Evolutionary conservation across 1,284 basidiomycete genomes (phyloP).

Genomic region (Phlebopus sp.): DNA sequence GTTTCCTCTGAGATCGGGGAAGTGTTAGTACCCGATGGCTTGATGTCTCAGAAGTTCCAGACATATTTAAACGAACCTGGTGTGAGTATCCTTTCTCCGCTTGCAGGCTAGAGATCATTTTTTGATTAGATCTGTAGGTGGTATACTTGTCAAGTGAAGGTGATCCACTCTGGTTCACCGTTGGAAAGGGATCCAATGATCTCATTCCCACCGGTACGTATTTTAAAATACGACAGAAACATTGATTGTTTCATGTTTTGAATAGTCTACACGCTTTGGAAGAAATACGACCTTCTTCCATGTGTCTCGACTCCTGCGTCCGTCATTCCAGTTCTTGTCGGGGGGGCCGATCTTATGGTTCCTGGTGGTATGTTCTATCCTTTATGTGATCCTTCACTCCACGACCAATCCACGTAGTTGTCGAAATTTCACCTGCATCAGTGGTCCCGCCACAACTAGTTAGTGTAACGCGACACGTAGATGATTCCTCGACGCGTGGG

Average conservation of each 20-base stretch:
- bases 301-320: constrained; percentile 60
- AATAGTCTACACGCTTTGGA: constrained; percentile 73
- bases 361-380: constrained; percentile 58
- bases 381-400: background rate
- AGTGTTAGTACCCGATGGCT: constrained; percentile 66
- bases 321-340: constrained; percentile 63
- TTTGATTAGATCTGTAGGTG: constrained; percentile 36
- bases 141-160: constrained; percentile 67
- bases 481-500: constrained; percentile 32
- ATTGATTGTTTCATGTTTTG: background rate
- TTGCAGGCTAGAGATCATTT: background rate
- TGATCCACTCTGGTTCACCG: constrained; percentile 80
- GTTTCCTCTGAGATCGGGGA: constrained; percentile 55
- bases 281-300: constrained; percentile 60
- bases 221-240: background rate
- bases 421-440: constrained; percentile 43
- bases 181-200: constrained; percentile 64
- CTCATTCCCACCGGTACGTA: constrained; percentile 65
- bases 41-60: constrained; percentile 62
- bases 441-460: constrained; percentile 53
- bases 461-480: constrained; percentile 51
- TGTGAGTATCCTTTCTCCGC: constrained; percentile 39
- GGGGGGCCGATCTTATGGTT: constrained; percentile 78
- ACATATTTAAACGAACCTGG: constrained; percentile 62
- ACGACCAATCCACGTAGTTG: constrained; percentile 40